These are phyloP conservation scores for Fusarium sp. DNA, from an alignment of 2,329 filamentous ascomycete genomes.

Conservation along the genomic window DNA sequence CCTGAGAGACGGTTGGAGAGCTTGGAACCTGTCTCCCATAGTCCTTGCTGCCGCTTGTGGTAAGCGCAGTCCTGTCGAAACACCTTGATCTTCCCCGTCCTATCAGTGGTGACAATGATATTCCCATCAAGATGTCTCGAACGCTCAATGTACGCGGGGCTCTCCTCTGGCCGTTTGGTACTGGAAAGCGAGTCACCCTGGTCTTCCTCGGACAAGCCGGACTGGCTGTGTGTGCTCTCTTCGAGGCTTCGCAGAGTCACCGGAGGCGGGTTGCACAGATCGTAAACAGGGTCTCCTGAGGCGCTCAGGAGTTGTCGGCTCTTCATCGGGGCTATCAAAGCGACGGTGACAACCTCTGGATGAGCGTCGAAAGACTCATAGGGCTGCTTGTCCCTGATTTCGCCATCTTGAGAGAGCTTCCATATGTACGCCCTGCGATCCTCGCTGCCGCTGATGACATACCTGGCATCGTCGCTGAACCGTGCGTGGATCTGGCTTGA, in stretches of 20 bases:
- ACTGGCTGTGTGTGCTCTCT: conserved; percentile 64
- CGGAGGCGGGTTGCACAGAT: conserved; percentile 94
- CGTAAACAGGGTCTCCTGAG: conserved; percentile 93
- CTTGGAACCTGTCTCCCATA: conserved; percentile 81
- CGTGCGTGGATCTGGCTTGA: conserved; percentile 90
- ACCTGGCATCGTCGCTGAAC: conserved; percentile 87
- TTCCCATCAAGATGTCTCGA: conserved; percentile 83
- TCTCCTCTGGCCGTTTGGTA: conserved; percentile 69
- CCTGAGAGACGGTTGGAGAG: conserved; percentile 78
- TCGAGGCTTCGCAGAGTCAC: conserved; percentile 82
- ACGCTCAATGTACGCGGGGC: conserved; percentile 81
- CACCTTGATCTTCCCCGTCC: conserved; percentile 89
- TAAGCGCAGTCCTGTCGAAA: conserved; percentile 95
- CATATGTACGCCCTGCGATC: conserved; percentile 92
- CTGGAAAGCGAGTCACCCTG: conserved; percentile 49
- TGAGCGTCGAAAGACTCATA: conserved; percentile 94
- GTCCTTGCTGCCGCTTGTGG: conserved; percentile 79
- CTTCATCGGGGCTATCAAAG: conserved; percentile 83
- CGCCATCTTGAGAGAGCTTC: conserved; percentile 69
- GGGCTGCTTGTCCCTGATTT: conserved; percentile 82
- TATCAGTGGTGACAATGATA: conserved; percentile 92
- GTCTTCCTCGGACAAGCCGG: conserved; percentile 52
- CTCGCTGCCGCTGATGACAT: conserved; percentile 93
- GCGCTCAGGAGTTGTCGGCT: conserved; percentile 82
- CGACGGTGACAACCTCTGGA: conserved; percentile 88